These are phyloP conservation scores for Mycosphaerella arachidis DNA, from an alignment of 2,329 filamentous ascomycete species.

Conservation along the genomic window DNA sequence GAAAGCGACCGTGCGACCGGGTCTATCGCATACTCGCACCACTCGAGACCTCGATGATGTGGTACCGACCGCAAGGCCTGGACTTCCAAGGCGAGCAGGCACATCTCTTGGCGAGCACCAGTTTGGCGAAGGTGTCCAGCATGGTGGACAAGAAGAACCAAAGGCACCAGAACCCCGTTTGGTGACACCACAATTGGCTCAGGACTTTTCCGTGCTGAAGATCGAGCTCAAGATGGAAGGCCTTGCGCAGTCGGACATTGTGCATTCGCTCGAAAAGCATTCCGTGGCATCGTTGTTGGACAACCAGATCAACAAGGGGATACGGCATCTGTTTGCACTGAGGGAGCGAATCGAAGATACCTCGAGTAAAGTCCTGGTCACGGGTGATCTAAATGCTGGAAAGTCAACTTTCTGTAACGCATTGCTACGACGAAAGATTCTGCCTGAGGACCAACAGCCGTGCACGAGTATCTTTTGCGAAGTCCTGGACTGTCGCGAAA, in stretches of 20 bases:
- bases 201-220: conserved; percentile 94
- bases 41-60: conserved; percentile 48
- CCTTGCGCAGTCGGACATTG: conserved; percentile 80
- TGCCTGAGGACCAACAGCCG: conserved; percentile 95
- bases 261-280: conserved; percentile 88
- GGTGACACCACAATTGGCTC: conserved; percentile 85
- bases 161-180: conserved; percentile 68
- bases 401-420: conserved; percentile 99
- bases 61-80: conserved; percentile 44
- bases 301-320: conserved; percentile 88
- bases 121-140: conserved; percentile 64
- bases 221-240: conserved; percentile 87
- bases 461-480: conserved; percentile 99
- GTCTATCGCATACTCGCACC: conserved; percentile 60
- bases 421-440: conserved; percentile 81
- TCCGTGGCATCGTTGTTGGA: conserved; percentile 88
- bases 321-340: conserved; percentile 80
- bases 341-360: conserved; percentile 96
- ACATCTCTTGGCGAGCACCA: conserved; percentile 62
- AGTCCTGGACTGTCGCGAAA: conserved; percentile 86
- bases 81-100: conserved; percentile 61
- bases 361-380: conserved; percentile 92
- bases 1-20: conserved; percentile 55
- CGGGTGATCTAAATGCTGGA: conserved; percentile 91
- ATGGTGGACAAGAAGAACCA: conserved; percentile 58